Conservation (phyloP, 176 grass and related monocot species). For the Eleusine coracana region DNA sequence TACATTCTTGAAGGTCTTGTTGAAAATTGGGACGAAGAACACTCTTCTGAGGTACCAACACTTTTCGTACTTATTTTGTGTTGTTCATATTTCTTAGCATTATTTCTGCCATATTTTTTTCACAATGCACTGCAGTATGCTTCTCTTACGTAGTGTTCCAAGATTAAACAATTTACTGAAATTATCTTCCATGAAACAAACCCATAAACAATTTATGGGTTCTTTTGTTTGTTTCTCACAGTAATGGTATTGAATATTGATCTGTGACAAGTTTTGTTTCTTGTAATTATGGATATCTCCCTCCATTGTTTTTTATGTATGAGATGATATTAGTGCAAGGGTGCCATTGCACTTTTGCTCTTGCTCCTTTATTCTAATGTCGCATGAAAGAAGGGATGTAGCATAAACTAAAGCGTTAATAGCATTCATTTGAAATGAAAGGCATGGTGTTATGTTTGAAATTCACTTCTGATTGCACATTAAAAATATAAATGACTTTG, state of each 20-base stretch:
- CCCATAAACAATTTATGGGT: background rate
- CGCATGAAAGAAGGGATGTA: background rate
- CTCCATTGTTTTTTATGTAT: background rate
- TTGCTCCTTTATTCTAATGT: background rate
- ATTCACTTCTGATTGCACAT: background rate
- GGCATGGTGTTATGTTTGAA: constrained; percentile 2
- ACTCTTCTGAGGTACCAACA: constrained; percentile 73
- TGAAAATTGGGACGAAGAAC: constrained; percentile 96
- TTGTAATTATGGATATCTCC: background rate
- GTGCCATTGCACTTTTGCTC: background rate
- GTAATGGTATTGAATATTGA: background rate
- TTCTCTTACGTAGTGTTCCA: background rate
- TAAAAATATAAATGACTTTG: background rate
- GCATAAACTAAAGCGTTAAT: background rate
- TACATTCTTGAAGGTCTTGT: constrained; percentile 89
- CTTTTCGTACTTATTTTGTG: background rate
- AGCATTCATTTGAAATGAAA: background rate
- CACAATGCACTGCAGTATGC: background rate
- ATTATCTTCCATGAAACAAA: background rate
- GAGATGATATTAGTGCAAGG: background rate
- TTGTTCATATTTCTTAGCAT: constrained; percentile 4
- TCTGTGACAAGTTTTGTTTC: constrained; percentile 2
- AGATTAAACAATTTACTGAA: constrained; percentile 12
- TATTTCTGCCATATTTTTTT: background rate
- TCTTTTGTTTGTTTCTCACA: background rate